phyloP scores from a whole-genome alignment of 2,329 filamentous ascomycete genomes.

The Arthrinium puccinioides region DNA sequence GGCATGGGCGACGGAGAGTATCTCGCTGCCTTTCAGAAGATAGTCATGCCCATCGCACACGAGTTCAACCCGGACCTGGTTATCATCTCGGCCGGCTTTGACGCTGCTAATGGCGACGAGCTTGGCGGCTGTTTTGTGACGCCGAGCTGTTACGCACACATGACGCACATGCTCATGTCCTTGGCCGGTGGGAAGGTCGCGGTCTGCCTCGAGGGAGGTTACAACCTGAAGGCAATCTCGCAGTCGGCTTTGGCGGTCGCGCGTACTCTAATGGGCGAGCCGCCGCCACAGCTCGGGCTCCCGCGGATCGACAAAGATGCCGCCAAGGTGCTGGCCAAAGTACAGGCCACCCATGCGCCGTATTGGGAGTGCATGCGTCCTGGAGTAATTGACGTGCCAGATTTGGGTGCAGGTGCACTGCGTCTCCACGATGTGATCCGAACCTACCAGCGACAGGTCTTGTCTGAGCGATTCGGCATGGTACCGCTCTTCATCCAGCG shows the following conservation, averaged over 20 bases:
- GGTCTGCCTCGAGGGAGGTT: constrained; percentile 91
- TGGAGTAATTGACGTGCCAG: constrained; percentile 47
- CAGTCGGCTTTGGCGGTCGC: constrained; percentile 88
- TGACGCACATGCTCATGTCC: constrained; percentile 99
- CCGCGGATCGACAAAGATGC: constrained; percentile 52
- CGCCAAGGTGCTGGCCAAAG: constrained; percentile 46
- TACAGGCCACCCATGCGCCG: constrained; percentile 53
- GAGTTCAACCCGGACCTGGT: constrained; percentile 94
- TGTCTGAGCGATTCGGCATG: constrained; percentile 72
- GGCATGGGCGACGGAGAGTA: constrained; percentile 97
- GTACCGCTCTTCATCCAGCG: constrained; percentile 73
- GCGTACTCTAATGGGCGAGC: constrained; percentile 89
- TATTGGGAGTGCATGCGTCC: constrained; percentile 89
- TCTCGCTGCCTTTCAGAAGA: constrained; percentile 88
- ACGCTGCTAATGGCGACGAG: constrained; percentile 88
- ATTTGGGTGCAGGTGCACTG: constrained; percentile 46
- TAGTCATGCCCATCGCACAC: constrained; percentile 91
- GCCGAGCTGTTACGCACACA: constrained; percentile 87
- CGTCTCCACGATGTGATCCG: constrained; percentile 77
- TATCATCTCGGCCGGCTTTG: constrained; percentile 92
- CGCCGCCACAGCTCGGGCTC: constrained; percentile 57
- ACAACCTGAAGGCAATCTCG: constrained; percentile 89
- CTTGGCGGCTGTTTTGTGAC: constrained; percentile 90
- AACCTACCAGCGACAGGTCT: constrained; percentile 62
- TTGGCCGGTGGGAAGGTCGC: constrained; percentile 83